These are phyloP conservation scores for Serpula lacrymans DNA, from an alignment of 768 basidiomycete genomes.

Conservation along the genomic window DNA sequence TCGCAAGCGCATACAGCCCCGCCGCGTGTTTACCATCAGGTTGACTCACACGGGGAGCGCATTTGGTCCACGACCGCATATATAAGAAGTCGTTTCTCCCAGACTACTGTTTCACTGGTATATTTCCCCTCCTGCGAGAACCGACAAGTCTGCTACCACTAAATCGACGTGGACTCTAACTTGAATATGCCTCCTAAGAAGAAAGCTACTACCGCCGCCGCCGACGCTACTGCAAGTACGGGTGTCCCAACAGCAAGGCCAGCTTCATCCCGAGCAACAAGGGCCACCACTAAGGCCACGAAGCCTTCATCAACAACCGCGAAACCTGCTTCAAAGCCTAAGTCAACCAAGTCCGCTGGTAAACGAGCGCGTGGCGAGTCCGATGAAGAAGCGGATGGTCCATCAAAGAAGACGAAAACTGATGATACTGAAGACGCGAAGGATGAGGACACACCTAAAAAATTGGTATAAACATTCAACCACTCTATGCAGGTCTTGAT, in stretches of 20 bases:
- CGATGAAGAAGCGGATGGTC: conserved; percentile 10
- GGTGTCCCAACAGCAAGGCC: no score
- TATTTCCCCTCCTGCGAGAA: no score
- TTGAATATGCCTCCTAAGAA: conserved; percentile 44
- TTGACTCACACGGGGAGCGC: no score
- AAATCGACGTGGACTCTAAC: no score
- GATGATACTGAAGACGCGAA: conserved; percentile 21
- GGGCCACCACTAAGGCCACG: conserved; percentile 32
- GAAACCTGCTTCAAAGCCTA: conserved; percentile 23
- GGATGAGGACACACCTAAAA: conserved; percentile 23
- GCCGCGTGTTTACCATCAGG: no score
- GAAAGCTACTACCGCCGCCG: conserved; percentile 33
- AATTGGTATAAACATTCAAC: conserved; percentile 34
- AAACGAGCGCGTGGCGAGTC: conserved; percentile 16
- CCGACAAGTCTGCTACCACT: no score
- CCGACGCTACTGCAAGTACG: conserved; percentile 28
- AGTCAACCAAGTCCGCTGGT: conserved; percentile 20
- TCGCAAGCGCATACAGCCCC: no score
- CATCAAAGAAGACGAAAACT: conserved; percentile 17
- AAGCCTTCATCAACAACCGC: conserved; percentile 22
- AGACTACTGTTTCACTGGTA: no score
- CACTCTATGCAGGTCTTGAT: background rate
- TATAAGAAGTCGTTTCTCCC: no score
- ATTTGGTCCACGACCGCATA: no score
- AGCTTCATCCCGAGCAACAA: conserved; percentile 23